phyloP scores from a whole-genome alignment of 169 alveolate genomes.

The Plasmodium inui region DNA sequence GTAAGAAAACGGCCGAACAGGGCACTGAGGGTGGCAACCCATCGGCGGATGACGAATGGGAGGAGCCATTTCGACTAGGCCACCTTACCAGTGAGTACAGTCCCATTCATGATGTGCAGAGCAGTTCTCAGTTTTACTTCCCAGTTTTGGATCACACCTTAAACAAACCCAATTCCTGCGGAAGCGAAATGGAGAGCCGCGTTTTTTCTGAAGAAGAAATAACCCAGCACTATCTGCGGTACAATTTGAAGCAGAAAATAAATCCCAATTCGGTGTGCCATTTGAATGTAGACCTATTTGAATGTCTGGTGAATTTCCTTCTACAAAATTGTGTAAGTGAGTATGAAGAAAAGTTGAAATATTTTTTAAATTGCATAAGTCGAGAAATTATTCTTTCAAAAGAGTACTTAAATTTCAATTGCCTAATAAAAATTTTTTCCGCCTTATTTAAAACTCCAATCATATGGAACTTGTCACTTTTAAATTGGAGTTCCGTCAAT shows the following conservation, averaged over 20 bases:
- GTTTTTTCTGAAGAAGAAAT: neutral
- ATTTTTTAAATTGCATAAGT: constrained; percentile 38
- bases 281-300: constrained; percentile 57
- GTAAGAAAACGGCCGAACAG: neutral
- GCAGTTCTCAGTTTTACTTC: neutral
- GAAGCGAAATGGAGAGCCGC: neutral
- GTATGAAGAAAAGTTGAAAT: constrained; percentile 24
- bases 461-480: constrained; percentile 40
- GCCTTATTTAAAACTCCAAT: constrained; percentile 50
- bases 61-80: neutral
- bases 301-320: constrained; percentile 29
- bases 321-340: constrained; percentile 31
- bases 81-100: neutral
- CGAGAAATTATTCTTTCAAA: constrained; percentile 50
- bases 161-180: neutral
- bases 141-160: neutral
- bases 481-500: neutral
- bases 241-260: constrained; percentile 8
- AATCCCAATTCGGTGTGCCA: constrained; percentile 13
- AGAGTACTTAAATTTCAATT: constrained; percentile 27
- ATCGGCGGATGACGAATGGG: neutral
- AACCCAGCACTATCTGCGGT: neutral
- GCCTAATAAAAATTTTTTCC: constrained; percentile 45
- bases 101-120: neutral
- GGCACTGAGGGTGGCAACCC: neutral